Base-by-base conservation (phyloP, 2,329 filamentous ascomycete species). In the Ophiostoma sp. region DNA sequence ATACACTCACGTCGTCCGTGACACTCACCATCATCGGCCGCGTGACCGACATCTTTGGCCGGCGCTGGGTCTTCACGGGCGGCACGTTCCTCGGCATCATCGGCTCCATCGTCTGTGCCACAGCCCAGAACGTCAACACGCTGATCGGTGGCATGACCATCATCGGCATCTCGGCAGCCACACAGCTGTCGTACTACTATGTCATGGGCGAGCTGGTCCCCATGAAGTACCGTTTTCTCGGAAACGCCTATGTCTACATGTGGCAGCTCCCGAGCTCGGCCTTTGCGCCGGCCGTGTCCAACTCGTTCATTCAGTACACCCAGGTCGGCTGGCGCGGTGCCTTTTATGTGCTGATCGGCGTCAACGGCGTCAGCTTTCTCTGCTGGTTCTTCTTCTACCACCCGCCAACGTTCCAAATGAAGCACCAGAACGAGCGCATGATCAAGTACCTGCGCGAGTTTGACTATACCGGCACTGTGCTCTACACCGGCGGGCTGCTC, bases 141-240 rank as follows among this genome's bases (percentile, higher is more conserved):
- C 70, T 81, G 47, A 79, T 81, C 68, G 74, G 73, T 45, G 78
- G 76, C 55, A 77, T 74, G 67, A 75, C 75, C n/a, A 74, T 80
- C 63, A 73, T 74, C 66, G 79, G 79, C 36, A 73, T 78, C 12
- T 77, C 77, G 5, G 76, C 75, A 4, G 71, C 77, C 6, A 75
- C 75, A 2, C 78, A 80, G 71, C 73, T 79, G 36, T 77, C 76
- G 16, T 80, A 77, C 75, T 74, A 73, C 67, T 77, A 76, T 63
- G 75, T 78, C 42, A 73, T 78, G 68, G 75, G 73, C 14, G 79
- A 80, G 72, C 73, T 80, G 27, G 77, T 79, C 6, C 77, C 77
- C 11, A 79, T 78, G 72, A 76, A 77, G 71, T 71, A 75, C 40
- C 77, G 78, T 44, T 74, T 76, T 58, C 63, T 73, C 9, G 76